Base-by-base conservation (phyloP, 164 flowering plant species). In the Vitis rotundifolia region DNA sequence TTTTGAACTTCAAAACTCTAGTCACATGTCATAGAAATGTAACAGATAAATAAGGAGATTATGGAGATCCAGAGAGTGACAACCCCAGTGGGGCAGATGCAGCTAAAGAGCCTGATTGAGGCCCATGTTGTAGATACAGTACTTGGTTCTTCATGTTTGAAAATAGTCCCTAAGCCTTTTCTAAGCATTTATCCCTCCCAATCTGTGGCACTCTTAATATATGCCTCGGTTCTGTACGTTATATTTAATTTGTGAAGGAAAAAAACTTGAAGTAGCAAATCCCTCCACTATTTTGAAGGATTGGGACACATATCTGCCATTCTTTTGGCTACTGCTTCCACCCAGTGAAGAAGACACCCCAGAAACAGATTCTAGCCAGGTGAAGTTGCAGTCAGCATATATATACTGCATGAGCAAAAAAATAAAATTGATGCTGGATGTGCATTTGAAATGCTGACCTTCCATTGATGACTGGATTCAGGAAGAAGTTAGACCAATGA, bases 301-400 rank as follows among this genome's bases (percentile, higher is more conserved):
- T 11, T 96, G 98, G 99, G 98, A 93, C 58, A 84, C 60, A 66
- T 92, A 93, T 77, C 79, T 93, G 68, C 85, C 97, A 11, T 87
- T 89, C 63, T 93, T 96, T 75, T 96, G 98, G 98, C 99, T 93
- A 79, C 77, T 96, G 63, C 97, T 95, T 67, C 99, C 99, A 5
- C 98, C 99, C 1, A 93, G 99, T 79, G 99, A 96, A 76, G 98
- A 96, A 88, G 99, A 96, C 87, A 95, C 98, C 5, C 98, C 98
- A 0, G 99, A 96, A 82, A 70, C 77, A 55, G 55, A 80, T 53
- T 64, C 89, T 26, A 89, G 75, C 1, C 74, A 81, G 77, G 90
- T 91, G 69, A 85, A 88, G 13, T 75, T 90, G 69, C 96, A 88
- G 71, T 88, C 94, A 47, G 80, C 76, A 1, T 86, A 80, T 22